Evolutionary conservation across 805 yeast genomes (phyloP).

Genomic region (Cyberlindnera samutprakarnensis): DNA sequence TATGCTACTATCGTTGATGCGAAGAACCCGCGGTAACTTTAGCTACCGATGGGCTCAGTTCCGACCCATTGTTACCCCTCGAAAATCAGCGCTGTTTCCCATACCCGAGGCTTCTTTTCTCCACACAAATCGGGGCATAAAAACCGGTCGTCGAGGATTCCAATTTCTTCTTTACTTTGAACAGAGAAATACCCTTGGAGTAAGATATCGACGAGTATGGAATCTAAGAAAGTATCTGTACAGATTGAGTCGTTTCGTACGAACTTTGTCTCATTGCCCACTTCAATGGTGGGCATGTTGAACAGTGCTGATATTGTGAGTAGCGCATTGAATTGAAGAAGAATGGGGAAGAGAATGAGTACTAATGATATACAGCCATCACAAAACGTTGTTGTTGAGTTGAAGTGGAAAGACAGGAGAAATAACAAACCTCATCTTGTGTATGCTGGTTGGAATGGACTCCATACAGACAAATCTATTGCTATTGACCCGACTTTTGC

Average conservation of each 20-base stretch:
- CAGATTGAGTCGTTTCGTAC: slow-evolving; percentile 31
- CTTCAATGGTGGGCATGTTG: slow-evolving; percentile 35
- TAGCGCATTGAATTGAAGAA: too few species aligned
- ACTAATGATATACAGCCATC: slow-evolving; percentile 25
- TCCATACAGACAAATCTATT: slow-evolving; percentile 27
- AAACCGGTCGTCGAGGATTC: too few species aligned
- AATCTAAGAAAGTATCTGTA: slow-evolving; percentile 18
- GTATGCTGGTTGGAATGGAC: slow-evolving; percentile 67
- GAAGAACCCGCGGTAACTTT: too few species aligned
- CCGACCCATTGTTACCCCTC: too few species aligned
- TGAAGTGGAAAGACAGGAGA: slow-evolving; percentile 25
- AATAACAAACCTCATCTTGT: slow-evolving; percentile 18
- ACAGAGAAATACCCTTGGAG: too few species aligned
- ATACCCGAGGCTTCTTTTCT: too few species aligned
- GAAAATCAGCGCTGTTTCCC: too few species aligned
- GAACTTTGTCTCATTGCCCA: slow-evolving; percentile 50
- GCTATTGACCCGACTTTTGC: slow-evolving; percentile 71
- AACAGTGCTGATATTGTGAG: slow-evolving; percentile 43
- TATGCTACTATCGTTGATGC: too few species aligned
- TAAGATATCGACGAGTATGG: slow-evolving; percentile 1
- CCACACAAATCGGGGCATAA: too few species aligned
- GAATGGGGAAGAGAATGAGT: too few species aligned
- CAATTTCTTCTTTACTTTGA: too few species aligned
- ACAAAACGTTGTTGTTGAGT: slow-evolving; percentile 51
- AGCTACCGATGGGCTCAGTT: too few species aligned